Base-by-base conservation (phyloP, 2,329 filamentous ascomycete species). In the Fusarium kyushuense region DNA sequence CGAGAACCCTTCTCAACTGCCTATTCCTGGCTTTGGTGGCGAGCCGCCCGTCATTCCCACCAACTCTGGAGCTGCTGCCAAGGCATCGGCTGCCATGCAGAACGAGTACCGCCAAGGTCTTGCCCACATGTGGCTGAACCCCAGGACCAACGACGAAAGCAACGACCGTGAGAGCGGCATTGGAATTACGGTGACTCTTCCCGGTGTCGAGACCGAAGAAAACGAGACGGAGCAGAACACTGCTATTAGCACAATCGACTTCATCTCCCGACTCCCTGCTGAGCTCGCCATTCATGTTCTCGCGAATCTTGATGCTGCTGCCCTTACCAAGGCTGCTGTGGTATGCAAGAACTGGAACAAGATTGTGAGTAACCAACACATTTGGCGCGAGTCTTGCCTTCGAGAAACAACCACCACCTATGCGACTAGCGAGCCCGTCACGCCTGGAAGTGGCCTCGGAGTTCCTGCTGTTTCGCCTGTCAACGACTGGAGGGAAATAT, bases 401-500 rank as follows among this genome's bases (percentile, higher is more conserved):
- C 80, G 87, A 17, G 86, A 89, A 72, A 89, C 87, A 75, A 86
- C 87, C 0, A 76, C 76, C 29, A 89, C 87, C 0, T 90, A 86
- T 75, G 88, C 88, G 21, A 89, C 86, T 5, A 83, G 86, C 57
- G 77, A 77, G 1, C 80, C 84, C 4, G 78, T 90, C 45, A 77
- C 78, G 55, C 83, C 87, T 0, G 87, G 87, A 33, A 76, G 78
- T 3, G 87, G 88, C 2, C 78, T 85, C n/a, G 88, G 88, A 36
- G 78, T 90, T 7, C 88, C 88, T 11, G 65, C 79, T 3, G 75
- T 85, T 29, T 77, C 78, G 5, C 89, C 89, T 6, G 84, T 85
- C 36, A 92, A 92, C 70, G 86, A 97, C 76, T 99, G 94, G 93
- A 93, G 92, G 79, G 87, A 89, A 69, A 92, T 97, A 76, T 97